These are phyloP conservation scores for Fusarium paranaense DNA, from an alignment of 2,329 filamentous ascomycete genomes.

Conservation along the genomic window DNA sequence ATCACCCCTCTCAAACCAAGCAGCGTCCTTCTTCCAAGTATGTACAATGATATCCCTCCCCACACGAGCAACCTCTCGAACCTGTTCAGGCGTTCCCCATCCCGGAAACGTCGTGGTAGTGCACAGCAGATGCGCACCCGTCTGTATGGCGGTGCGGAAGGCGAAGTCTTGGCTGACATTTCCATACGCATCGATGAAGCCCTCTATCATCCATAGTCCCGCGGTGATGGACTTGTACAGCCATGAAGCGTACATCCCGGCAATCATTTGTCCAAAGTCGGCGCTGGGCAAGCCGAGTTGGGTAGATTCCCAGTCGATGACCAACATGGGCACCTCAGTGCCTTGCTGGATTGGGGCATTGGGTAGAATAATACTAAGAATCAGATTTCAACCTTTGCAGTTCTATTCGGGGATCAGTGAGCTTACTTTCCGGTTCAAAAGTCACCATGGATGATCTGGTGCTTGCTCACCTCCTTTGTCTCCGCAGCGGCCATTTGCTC, in stretches of 20 bases:
- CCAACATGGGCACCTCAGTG: neutral
- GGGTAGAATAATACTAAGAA: neutral
- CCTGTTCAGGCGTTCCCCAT: neutral
- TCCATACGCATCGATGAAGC: conserved; percentile 2
- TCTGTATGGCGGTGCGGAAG: neutral
- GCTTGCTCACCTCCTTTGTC: neutral
- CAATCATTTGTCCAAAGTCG: conserved; percentile 13
- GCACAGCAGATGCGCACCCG: conserved; percentile 2
- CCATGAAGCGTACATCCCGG: conserved; percentile 15
- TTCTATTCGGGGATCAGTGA: rapidly evolving
- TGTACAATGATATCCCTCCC: conserved; percentile 7
- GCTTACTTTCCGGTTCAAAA: conserved; percentile 12
- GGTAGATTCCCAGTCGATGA: conserved; percentile 1
- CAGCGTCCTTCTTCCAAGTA: neutral
- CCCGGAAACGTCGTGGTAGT: neutral
- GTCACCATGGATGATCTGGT: conserved; percentile 13
- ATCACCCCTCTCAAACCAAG: neutral
- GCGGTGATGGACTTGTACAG: conserved; percentile 1
- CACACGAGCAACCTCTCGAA: neutral
- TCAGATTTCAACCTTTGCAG: neutral
- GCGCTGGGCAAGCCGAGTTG: neutral
- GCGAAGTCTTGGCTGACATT: neutral
- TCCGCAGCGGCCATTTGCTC: conserved; percentile 5
- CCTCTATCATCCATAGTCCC: conserved; percentile 5
- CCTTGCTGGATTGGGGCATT: neutral